Conservation (phyloP, 202 grass and related monocot species). For the Schoenoplectus tabernaemontani region DNA sequence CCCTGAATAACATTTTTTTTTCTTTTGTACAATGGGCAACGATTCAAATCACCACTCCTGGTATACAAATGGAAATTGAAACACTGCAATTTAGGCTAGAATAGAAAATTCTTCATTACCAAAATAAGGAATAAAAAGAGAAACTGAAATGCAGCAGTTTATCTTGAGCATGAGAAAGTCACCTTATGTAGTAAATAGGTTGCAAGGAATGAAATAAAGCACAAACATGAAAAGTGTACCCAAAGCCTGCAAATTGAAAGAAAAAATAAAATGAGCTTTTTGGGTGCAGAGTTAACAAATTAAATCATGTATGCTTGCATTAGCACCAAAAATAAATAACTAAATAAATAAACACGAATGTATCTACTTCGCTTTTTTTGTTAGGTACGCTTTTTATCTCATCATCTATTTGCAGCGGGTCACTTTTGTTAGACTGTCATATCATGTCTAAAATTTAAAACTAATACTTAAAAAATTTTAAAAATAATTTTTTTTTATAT, state of each 20-base stretch:
- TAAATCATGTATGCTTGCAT: slow-evolving; percentile 5
- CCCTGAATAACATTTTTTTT: no score
- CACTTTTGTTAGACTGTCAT: no score
- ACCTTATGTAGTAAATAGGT: slow-evolving; percentile 77
- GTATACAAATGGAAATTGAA: neutral
- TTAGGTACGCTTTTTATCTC: no score
- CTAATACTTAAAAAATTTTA: no score
- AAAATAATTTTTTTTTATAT: no score
- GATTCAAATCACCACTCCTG: neutral
- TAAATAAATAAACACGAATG: neutral
- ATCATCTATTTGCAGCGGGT: no score
- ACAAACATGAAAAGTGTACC: slow-evolving; percentile 74
- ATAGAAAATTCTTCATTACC: neutral
- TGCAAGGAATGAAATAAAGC: slow-evolving; percentile 68
- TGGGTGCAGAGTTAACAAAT: neutral
- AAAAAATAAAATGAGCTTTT: neutral
- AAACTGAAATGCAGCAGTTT: neutral
- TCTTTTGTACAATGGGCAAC: neutral
- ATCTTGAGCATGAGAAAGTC: neutral
- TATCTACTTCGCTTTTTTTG: neutral
- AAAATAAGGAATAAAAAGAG: neutral
- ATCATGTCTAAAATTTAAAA: no score
- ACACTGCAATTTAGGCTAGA: neutral
- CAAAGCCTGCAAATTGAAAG: slow-evolving; percentile 55
- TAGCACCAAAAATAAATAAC: neutral